These are phyloP conservation scores for Leccinum fuscescens DNA, from an alignment of 1,284 basidiomycete genomes.

Conservation along the genomic window DNA sequence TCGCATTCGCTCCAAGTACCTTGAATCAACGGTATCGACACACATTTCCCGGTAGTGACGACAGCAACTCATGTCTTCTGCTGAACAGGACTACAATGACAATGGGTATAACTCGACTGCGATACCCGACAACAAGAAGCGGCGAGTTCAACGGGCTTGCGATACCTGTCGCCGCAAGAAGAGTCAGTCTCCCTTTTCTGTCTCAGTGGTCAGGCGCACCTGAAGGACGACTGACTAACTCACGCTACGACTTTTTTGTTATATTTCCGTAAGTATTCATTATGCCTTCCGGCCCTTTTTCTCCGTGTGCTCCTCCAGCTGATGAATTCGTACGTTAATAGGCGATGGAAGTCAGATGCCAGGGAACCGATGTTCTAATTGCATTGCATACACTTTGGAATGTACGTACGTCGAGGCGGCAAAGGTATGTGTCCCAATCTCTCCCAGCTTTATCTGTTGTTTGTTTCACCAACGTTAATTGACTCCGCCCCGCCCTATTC, in stretches of 20 bases:
- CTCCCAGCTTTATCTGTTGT: background rate
- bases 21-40: background rate
- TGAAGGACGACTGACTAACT: slow-evolving; percentile 6
- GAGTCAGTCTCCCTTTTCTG: slow-evolving; percentile 39
- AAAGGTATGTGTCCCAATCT: slow-evolving; percentile 47
- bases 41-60: background rate
- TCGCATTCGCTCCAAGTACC: background rate
- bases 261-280: slow-evolving; percentile 32
- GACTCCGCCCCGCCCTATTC: background rate
- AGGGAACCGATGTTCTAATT: slow-evolving; percentile 74
- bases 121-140: slow-evolving; percentile 49
- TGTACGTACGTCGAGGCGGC: slow-evolving; percentile 78
- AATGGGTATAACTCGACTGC: slow-evolving; percentile 15
- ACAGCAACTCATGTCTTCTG: background rate
- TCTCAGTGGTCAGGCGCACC: background rate
- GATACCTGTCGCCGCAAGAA: slow-evolving; percentile 76
- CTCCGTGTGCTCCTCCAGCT: background rate
- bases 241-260: background rate
- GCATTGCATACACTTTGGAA: slow-evolving; percentile 66
- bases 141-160: slow-evolving; percentile 71
- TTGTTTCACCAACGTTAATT: background rate
- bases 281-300: background rate
- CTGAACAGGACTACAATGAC: slow-evolving; percentile 46
- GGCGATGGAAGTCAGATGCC: slow-evolving; percentile 66
- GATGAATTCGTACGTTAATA: slow-evolving; percentile 21